Conservation (phyloP, 768 basidiomycete genomes). For the Hygrophoropsis aurantiaca region DNA sequence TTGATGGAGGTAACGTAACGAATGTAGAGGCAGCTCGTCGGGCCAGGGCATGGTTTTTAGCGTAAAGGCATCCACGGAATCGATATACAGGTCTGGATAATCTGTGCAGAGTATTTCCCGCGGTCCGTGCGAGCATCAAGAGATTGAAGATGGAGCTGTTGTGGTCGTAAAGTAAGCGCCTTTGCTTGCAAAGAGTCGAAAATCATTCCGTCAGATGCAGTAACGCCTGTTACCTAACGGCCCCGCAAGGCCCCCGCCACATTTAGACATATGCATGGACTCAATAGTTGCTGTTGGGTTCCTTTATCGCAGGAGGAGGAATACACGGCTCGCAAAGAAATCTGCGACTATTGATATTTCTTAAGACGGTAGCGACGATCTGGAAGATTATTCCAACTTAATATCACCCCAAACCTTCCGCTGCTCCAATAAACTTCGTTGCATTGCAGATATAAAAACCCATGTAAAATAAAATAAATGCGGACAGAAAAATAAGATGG, state of each 20-base stretch:
- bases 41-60: slow-evolving; percentile 21
- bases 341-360: too few species aligned
- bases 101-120: slow-evolving; percentile 43
- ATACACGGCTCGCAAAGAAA: too few species aligned
- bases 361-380: too few species aligned
- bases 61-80: slow-evolving; percentile 44
- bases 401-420: too few species aligned
- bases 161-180: slow-evolving; percentile 1
- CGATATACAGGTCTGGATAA: slow-evolving; percentile 33
- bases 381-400: too few species aligned
- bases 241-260: too few species aligned
- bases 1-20: slow-evolving; percentile 54
- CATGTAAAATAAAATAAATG: slow-evolving; percentile 16
- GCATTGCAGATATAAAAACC: not conserved
- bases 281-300: too few species aligned
- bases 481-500: slow-evolving; percentile 21
- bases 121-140: slow-evolving; percentile 35
- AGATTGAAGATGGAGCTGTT: not conserved
- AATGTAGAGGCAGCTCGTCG: slow-evolving; percentile 38
- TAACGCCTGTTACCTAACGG: too few species aligned
- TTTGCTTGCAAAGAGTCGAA: not conserved
- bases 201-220: too few species aligned
- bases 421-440: too few species aligned
- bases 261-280: too few species aligned
- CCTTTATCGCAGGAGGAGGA: too few species aligned